Evolutionary conservation across 371 early-diverging fungal species (phyloP).

Genomic region (Haplosporangium sp.): DNA sequence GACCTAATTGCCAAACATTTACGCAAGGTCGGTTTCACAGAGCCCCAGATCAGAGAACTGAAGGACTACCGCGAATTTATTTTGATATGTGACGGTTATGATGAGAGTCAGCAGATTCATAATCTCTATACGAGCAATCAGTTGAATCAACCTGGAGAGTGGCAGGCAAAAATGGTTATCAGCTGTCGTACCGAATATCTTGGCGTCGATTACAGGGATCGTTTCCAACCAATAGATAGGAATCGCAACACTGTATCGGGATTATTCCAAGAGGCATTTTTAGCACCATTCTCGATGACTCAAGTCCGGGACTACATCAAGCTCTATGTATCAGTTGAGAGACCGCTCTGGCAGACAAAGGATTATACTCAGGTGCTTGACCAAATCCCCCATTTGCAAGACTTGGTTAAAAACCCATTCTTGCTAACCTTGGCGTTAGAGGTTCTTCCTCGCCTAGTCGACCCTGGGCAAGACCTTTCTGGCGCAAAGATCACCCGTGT

Average conservation of each 20-base stretch:
- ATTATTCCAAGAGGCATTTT: conserved; percentile 5
- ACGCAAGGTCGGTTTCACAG: background rate
- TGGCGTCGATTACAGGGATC: conserved; percentile 5
- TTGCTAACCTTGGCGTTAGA: no score
- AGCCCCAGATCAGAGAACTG: conserved; percentile 13
- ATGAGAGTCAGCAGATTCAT: conserved; percentile 5
- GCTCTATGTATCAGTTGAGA: background rate
- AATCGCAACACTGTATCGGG: background rate
- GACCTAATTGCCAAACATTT: conserved; percentile 12
- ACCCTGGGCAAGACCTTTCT: background rate
- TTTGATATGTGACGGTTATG: conserved; percentile 5
- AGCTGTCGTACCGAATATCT: conserved; percentile 18
- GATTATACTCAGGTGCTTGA: background rate
- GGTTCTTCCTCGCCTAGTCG: background rate
- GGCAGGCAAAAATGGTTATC: conserved; percentile 11
- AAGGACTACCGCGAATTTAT: conserved; percentile 3
- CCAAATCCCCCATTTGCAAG: background rate
- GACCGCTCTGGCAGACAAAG: background rate
- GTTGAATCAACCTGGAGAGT: conserved; percentile 6
- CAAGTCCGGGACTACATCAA: conserved; percentile 15
- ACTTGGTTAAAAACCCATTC: background rate
- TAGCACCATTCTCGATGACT: conserved; percentile 8
- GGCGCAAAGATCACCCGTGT: background rate
- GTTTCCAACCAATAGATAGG: conserved; percentile 1
- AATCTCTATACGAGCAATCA: conserved; percentile 7